These are phyloP conservation scores for Geoglossum cookeanum DNA, from an alignment of 2,329 filamentous ascomycete genomes.

Conservation along the genomic window DNA sequence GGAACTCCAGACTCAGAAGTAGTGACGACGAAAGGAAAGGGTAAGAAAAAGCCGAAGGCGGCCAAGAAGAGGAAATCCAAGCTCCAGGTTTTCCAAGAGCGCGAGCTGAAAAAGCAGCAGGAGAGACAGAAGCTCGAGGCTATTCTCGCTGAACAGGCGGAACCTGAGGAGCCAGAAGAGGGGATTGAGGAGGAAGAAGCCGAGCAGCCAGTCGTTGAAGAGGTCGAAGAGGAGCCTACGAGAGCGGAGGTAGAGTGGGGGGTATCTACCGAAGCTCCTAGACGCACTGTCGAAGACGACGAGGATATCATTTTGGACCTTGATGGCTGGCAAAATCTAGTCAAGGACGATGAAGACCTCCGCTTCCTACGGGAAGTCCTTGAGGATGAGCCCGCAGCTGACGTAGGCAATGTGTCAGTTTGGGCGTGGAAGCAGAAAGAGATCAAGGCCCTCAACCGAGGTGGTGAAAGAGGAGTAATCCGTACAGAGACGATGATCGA, in stretches of 20 bases:
- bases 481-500: slow-evolving; percentile 34
- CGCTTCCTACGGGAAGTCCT: slow-evolving; percentile 34
- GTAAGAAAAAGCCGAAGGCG: slow-evolving; percentile 40
- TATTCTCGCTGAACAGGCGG: slow-evolving; percentile 20
- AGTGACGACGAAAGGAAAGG: slow-evolving; percentile 19
- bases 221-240: slow-evolving; percentile 26
- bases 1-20: slow-evolving; percentile 14
- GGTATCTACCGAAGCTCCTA: slow-evolving; percentile 38
- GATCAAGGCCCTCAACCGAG: slow-evolving; percentile 47
- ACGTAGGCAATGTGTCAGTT: slow-evolving; percentile 36
- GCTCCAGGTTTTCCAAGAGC: slow-evolving; percentile 54
- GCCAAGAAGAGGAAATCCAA: slow-evolving; percentile 51
- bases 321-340: slow-evolving; percentile 47
- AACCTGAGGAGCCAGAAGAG: slow-evolving; percentile 23
- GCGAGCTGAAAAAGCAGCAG: slow-evolving; percentile 38
- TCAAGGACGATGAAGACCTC: slow-evolving; percentile 53
- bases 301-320: slow-evolving; percentile 44
- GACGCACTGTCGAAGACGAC: slow-evolving; percentile 48
- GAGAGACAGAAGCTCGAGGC: slow-evolving; percentile 17
- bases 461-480: slow-evolving; percentile 34
- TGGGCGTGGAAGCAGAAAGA: slow-evolving; percentile 58
- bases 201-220: slow-evolving; percentile 14
- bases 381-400: slow-evolving; percentile 24
- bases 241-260: slow-evolving; percentile 37
- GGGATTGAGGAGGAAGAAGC: slow-evolving; percentile 9